These are phyloP conservation scores for Grigorovia yakushimaensis DNA, from an alignment of 805 yeast species.

Conservation along the genomic window DNA sequence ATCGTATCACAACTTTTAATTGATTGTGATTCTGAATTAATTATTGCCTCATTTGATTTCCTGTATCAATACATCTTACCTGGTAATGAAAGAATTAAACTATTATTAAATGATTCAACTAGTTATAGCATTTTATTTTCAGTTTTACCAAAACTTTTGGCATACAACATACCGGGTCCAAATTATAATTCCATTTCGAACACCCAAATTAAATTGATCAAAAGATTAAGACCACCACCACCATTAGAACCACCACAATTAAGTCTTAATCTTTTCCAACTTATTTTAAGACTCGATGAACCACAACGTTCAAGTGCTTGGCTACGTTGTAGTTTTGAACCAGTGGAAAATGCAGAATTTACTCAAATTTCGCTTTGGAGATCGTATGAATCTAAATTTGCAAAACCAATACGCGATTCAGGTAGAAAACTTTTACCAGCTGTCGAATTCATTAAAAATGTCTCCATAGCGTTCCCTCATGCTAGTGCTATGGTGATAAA, in stretches of 20 bases:
- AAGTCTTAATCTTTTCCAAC: slow-evolving; percentile 43
- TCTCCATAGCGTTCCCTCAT: slow-evolving; percentile 74
- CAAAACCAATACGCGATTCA: slow-evolving; percentile 42
- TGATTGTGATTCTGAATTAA: slow-evolving; percentile 51
- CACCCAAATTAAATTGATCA: slow-evolving; percentile 33
- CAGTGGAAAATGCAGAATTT: slow-evolving; percentile 68
- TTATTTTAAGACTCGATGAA: slow-evolving; percentile 59
- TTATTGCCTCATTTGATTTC: slow-evolving; percentile 68
- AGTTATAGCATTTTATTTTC: slow-evolving; percentile 45
- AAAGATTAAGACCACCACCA: slow-evolving; percentile 50
- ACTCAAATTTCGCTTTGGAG: slow-evolving; percentile 96
- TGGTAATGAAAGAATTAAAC: slow-evolving; percentile 45
- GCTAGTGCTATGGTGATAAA: slow-evolving; percentile 90
- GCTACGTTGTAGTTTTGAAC: slow-evolving; percentile 87
- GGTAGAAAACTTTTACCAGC: slow-evolving; percentile 72
- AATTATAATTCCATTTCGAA: slow-evolving; percentile 24
- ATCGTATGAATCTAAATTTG: slow-evolving; percentile 82
- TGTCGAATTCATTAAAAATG: slow-evolving; percentile 92
- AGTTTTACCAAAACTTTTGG: slow-evolving; percentile 53
- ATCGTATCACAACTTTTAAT: slow-evolving; percentile 52
- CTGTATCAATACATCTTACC: slow-evolving; percentile 70
- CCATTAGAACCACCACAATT: slow-evolving; percentile 61
- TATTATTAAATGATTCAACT: slow-evolving; percentile 37
- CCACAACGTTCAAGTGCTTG: slow-evolving; percentile 89
- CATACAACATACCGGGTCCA: slow-evolving; percentile 36